Percentiles rank a stretch among this genome's conserved stretches.
phyloP scores from a whole-genome alignment of 208 protist genomes.

The Borovskyia barvae region DNA sequence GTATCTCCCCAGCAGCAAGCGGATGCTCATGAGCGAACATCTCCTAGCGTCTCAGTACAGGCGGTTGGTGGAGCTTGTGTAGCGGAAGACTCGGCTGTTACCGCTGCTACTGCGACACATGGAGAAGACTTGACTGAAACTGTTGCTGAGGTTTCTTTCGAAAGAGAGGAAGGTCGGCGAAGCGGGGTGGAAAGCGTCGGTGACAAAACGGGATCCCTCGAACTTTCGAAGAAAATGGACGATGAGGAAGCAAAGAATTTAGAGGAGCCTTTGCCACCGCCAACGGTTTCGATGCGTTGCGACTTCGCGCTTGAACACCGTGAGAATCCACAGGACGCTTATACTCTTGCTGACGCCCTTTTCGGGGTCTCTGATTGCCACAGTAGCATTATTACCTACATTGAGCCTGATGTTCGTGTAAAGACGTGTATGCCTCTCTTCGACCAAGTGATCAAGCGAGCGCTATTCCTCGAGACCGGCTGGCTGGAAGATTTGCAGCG shows the following conservation, averaged over 20 bases:
- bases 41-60: too few species aligned
- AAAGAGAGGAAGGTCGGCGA: too few species aligned
- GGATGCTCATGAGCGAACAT: too few species aligned
- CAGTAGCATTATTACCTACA: constrained; percentile 34
- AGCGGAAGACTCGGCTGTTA: too few species aligned
- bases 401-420: constrained; percentile 34
- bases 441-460: constrained; percentile 26
- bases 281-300: constrained; percentile 26
- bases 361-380: constrained; percentile 43
- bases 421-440: constrained; percentile 37
- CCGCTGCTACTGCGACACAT: too few species aligned
- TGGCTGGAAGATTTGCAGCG: constrained; percentile 38
- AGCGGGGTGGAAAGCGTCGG: too few species aligned
- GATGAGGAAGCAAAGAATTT: not conserved
- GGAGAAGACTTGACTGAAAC: too few species aligned
- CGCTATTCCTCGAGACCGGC: constrained; percentile 31
- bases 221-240: too few species aligned
- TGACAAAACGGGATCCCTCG: too few species aligned
- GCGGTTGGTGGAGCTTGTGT: too few species aligned
- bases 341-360: constrained; percentile 19
- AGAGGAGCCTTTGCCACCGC: not conserved
- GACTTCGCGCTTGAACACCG: not conserved
- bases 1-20: too few species aligned
- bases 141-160: too few species aligned
- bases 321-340: not conserved